Evolutionary conservation across 2,329 filamentous ascomycete species (phyloP).

Genomic region (Colletotrichum phormii): DNA sequence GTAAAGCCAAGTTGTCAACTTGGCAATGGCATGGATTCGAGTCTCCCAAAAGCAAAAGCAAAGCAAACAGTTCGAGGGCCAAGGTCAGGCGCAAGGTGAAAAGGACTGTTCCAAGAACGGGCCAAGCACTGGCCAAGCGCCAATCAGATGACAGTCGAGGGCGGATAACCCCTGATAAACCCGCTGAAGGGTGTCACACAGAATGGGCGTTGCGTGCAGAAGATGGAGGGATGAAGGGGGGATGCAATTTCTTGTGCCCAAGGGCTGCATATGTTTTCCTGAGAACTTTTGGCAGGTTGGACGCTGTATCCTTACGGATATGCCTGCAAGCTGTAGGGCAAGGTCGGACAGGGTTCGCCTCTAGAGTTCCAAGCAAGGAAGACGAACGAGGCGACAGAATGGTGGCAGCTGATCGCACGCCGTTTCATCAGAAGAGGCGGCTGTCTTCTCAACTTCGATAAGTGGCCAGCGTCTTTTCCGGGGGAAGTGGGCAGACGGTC

Average conservation of each 20-base stretch:
- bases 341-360: not conserved
- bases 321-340: not conserved
- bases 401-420: not conserved
- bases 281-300: too few relatives aligned
- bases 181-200: conserved; percentile 11
- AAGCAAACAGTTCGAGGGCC: not conserved
- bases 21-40: not conserved
- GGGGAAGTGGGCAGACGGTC: not conserved
- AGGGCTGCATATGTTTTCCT: not conserved
- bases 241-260: conserved; percentile 28
- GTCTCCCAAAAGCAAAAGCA: not conserved
- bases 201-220: not conserved
- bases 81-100: not conserved
- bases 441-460: not conserved
- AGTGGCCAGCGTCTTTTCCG: not conserved
- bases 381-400: not conserved
- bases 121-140: conserved; percentile 30
- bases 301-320: not conserved
- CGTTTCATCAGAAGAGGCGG: not conserved
- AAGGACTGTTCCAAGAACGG: conserved; percentile 4
- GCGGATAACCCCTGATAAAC: conserved; percentile 22
- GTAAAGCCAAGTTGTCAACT: not conserved
- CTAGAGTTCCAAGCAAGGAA: not conserved
- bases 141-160: conserved; percentile 26
- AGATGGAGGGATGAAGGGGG: conserved; percentile 8